Conservation (phyloP, 202 grass and related monocot genomes). For the Cymbopogon flexuosus region DNA sequence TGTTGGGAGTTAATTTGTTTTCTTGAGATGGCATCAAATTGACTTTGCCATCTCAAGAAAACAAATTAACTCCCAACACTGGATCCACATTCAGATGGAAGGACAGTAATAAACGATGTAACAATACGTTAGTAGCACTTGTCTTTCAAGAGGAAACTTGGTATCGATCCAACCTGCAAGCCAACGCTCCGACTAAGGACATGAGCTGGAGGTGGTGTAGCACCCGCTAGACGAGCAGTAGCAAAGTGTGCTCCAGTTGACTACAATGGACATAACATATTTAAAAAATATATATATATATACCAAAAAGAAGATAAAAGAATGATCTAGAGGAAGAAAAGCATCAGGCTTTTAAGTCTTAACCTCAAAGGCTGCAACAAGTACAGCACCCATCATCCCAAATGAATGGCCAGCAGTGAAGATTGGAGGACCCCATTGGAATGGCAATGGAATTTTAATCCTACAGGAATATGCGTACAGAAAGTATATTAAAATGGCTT, state of each 20-base stretch:
- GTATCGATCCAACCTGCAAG: conserved; percentile 62
- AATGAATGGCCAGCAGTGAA: conserved; percentile 90
- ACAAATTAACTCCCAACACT: too few relatives aligned
- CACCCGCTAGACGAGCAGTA: conserved; percentile 85
- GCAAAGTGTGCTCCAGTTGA: conserved; percentile 88
- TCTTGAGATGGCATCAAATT: too few relatives aligned
- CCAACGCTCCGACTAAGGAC: conserved; percentile 87
- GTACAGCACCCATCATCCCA: conserved; percentile 99
- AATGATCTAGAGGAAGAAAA: not conserved
- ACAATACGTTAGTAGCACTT: not conserved
- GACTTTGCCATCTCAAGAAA: too few relatives aligned
- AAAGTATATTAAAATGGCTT: not conserved
- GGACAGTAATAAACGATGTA: not conserved
- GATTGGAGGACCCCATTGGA: conserved; percentile 92
- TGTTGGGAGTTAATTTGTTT: too few relatives aligned
- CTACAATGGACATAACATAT: conserved; percentile 42
- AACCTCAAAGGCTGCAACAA: conserved; percentile 95
- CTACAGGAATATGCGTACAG: conserved; percentile 35
- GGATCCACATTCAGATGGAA: conserved; percentile 4
- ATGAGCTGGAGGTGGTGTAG: conserved; percentile 77
- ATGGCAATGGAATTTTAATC: conserved; percentile 66
- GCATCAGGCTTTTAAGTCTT: not conserved
- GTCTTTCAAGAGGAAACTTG: conserved; percentile 14
- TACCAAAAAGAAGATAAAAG: conserved; percentile 6
- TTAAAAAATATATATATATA: conserved; percentile 10